Evolutionary conservation across 2,329 filamentous ascomycete genomes (phyloP), one percentile per base, ranked within the genome.

Genomic region (Dryadomyces quercivorus): DNA sequence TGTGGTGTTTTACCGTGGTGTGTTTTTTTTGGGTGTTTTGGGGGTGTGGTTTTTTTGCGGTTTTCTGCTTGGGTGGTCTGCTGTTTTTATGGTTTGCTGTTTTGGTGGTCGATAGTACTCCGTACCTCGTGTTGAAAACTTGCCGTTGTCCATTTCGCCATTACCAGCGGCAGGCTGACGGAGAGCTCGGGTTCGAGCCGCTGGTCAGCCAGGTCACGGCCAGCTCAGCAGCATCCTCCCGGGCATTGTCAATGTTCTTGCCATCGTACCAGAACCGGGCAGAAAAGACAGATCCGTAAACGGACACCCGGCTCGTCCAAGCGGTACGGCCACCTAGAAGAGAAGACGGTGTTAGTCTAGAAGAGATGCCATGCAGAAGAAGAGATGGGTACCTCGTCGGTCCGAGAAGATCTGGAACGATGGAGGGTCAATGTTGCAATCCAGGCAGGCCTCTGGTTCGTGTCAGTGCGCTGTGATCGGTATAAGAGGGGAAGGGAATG

Each of bases 201-300:
- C 47, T 54, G 18, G 61, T 70, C 54, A 87, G 68, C 69, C 75
- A 78, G 63, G 75, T 78, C 57, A 86, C 68, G 26, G 89, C 89
- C 58, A 86, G 78, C 70, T 95, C 88, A 60, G 90, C 89, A n/a
- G 88, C 90, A 66, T 95, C 90, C 69, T 95, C 90, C 70, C 82
- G 85, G 56, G 89, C 89, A 64, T 94, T 94, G 74, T 91, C 82
- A 68, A 92, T 76, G 65, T 88, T 89, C 66, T 88, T 82, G 58
- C 89, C 89, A 68, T 94, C 90, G 70, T 95, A 95, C 88, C 88
- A 95, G 70, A 82, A 95, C 59, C 88, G 81, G 49, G 89, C 89
- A n/a, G 76, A 66, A 62, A 88, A 77, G 49, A 72, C 76, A 51
- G 76, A 71, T 53, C 83, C 84, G 61, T 80, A 75, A 56, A 95